Evolutionary conservation across 129 eudicot species (phyloP), one percentile per base, ranked within the genome.

Genomic region (Sambucus nigra): DNA sequence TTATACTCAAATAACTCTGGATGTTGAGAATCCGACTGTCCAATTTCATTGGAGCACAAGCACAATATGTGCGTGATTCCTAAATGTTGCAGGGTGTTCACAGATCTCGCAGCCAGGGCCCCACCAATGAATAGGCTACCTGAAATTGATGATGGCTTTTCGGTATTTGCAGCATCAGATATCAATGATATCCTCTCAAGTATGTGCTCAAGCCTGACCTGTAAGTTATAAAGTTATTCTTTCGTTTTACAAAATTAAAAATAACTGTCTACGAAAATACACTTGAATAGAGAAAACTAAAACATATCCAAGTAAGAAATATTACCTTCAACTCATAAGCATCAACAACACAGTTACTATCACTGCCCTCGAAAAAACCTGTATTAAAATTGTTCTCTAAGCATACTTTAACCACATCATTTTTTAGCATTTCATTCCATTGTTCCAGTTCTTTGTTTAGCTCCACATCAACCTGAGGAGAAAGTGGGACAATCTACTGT

Each of bases 161-260:
- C 99, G 12, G 99, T 86, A 63, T 86, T 92, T 59, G 80, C 95
- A 69, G 96, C 99, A 76, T 92, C 94, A 18, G 91, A 86, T 76
- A 92, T 86, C 51, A 92, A 67, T 23, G 89, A 68, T 72, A 82
- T 86, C 73, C 95, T 77, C 76, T 86, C 96, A 42, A 92, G 95
- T 56, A 92, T 80, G 72, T 92, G 99, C 71, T 92, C 96, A 29
- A 92, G 94, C 77, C 99, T 77, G 49, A 92, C 91, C 99, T 92
- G 82, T 53, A 70, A 57, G 53, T 54, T 64, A 11, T 44, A 58
- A 19, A 55, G 25, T 16, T 17, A 54, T n/a, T n/a, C n/a, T n/a
- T n/a, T n/a, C n/a, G n/a, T n/a, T n/a, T n/a, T n/a, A 20, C 7
- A 48, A 53, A 42, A 29, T 2, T 15, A 15, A 47, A n/a, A 6